Base-by-base conservation (phyloP, 768 basidiomycete genomes). In the Collybiopsis confluens region DNA sequence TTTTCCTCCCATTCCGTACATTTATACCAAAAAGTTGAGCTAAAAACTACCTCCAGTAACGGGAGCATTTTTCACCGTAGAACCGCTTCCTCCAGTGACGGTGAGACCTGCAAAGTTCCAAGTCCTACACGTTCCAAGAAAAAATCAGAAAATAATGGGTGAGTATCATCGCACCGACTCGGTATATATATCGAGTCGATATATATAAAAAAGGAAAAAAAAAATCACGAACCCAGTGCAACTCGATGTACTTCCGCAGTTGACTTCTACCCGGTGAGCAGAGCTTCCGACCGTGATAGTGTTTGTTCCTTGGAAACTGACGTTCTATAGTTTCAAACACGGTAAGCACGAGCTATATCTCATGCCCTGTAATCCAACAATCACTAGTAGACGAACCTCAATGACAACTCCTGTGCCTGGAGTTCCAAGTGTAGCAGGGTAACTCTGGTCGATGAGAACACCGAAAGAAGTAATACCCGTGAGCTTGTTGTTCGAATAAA, bases 231-330 rank as follows among this genome's bases (percentile, higher is more conserved):
- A 44, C 51, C 51, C 51, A 20, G 51, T 33, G 41, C 51, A 52
- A n/a, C 51, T 52, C n/a, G 24, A 27, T 4, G 51, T 52, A 21
- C 51, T 52, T 44, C 51, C 51, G 28, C 51, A 52, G 42, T 52
- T 52, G 26, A 52, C 40, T 10, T 44, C 51, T 15, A 52, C 40
- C 18, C 41, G 24, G 18, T 52, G 21, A 18, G 40, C 51, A 28
- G 28, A 38, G 38, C 40, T 43, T 9, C 28, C 42, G 24, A 52
- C 51, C n/a, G 51, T 24, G 15, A 52, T 26, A n/a, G 51, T 52
- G 42, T 52, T 52, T 20, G 51, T 52, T 5, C 41, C 51, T 2
- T 38, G 24, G 35, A 52, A 52, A 16, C 8, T 52, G 4, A 52
- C 51, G 28, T 52, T 44, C 51, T 52, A 2, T 47, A 45, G 24